Conservation (phyloP, 2,329 filamentous ascomycete species). For the Cercospora sojina region DNA sequence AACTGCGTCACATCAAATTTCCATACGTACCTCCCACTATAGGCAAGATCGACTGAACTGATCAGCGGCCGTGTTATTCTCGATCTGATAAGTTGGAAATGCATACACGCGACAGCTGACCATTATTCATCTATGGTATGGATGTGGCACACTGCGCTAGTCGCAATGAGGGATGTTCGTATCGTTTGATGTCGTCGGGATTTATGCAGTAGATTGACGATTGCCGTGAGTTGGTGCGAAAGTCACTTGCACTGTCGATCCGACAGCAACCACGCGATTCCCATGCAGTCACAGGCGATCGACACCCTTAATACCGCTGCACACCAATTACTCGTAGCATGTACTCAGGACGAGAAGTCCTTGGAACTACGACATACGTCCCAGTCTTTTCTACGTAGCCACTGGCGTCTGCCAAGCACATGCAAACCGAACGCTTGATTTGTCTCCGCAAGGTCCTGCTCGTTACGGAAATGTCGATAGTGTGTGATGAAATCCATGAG, state of each 20-base stretch:
- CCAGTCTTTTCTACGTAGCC: not conserved
- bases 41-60: not conserved
- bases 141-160: not conserved
- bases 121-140: not conserved
- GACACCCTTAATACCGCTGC: not conserved
- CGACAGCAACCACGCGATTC: not conserved
- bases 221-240: not conserved
- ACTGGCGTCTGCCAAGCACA: not conserved
- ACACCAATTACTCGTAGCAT: not conserved
- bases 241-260: not conserved
- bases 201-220: not conserved
- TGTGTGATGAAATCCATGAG: not conserved
- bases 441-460: not conserved
- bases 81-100: not conserved
- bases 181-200: not conserved
- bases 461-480: not conserved
- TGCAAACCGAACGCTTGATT: not conserved
- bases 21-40: not conserved
- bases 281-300: not conserved
- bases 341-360: not conserved
- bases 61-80: not conserved
- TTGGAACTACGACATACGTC: not conserved
- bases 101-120: not conserved
- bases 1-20: not conserved
- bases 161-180: not conserved